phyloP scores from a whole-genome alignment of 2,329 filamentous ascomycete genomes.

The Apiospora aurea region DNA sequence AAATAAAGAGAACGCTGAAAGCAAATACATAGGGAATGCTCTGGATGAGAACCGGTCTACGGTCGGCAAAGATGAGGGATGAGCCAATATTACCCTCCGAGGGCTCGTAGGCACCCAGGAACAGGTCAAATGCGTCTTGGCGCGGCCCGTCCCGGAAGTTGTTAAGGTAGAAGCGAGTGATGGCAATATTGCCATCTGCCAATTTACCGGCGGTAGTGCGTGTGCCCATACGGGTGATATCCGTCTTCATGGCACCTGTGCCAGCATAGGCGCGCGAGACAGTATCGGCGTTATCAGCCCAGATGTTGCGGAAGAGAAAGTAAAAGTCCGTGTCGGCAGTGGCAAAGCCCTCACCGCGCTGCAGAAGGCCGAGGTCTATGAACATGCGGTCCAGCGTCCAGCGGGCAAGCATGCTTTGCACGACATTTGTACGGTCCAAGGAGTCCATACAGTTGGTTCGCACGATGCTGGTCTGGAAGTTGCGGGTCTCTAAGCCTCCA shows the following conservation, averaged over 20 bases:
- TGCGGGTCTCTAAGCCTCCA: constrained; percentile 80
- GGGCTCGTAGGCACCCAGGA: constrained; percentile 86
- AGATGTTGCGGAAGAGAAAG: constrained; percentile 92
- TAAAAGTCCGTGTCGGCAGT: constrained; percentile 83
- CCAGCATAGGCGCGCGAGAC: constrained; percentile 93
- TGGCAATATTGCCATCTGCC: constrained; percentile 86
- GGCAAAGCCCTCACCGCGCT: constrained; percentile 77
- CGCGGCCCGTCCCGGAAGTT: constrained; percentile 94
- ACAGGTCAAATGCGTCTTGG: constrained; percentile 95
- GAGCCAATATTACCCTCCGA: constrained; percentile 74
- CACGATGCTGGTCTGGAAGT: constrained; percentile 86
- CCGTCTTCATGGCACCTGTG: constrained; percentile 96
- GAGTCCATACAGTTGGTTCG: constrained; percentile 99
- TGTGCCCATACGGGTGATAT: constrained; percentile 92
- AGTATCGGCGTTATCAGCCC: constrained; percentile 98
- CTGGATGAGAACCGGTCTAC: constrained; percentile 86
- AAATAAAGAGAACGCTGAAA: constrained; percentile 83
- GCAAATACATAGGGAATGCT: constrained; percentile 91
- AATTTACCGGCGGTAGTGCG: constrained; percentile 85
- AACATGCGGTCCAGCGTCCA: constrained; percentile 90
- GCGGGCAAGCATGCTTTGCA: constrained; percentile 95
- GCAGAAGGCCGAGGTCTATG: constrained; percentile 80
- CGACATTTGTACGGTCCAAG: constrained; percentile 94
- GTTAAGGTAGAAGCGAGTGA: constrained; percentile 89
- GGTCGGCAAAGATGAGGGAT: constrained; percentile 81